Percentiles rank a stretch among this genome's conserved stretches.
These are phyloP conservation scores for Paramecium bursaria DNA, from an alignment of 73 alveolate species.

Conservation along the genomic window DNA sequence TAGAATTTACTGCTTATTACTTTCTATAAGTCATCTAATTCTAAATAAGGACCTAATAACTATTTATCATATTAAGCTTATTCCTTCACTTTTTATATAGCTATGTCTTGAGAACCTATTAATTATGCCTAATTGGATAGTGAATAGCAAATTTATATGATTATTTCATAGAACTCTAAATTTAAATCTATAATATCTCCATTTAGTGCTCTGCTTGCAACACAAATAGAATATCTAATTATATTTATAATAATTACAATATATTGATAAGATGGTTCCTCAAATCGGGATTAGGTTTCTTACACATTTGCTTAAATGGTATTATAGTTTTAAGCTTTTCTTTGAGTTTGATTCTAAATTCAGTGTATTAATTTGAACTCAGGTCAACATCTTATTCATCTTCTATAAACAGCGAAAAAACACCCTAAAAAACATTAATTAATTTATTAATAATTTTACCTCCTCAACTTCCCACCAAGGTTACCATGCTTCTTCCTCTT, in stretches of 20 bases:
- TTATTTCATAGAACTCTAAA: constrained; percentile 8
- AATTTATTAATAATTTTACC: neutral
- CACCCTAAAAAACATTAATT: too few relatives aligned
- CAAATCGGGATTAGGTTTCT: neutral
- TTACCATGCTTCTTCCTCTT: constrained; percentile 10
- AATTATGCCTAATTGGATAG: neutral
- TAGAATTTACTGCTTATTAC: neutral
- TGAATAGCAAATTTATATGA: neutral
- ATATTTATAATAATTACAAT: neutral
- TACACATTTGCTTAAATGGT: constrained; percentile 25
- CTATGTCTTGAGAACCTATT: constrained; percentile 19
- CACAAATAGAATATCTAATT: constrained; percentile 9
- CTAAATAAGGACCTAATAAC: neutral
- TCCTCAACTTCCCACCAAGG: constrained; percentile 62
- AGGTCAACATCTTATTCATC: neutral
- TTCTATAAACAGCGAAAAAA: constrained; percentile 21
- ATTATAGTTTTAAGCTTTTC: constrained; percentile 2
- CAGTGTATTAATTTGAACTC: neutral
- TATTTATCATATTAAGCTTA: constrained; percentile 28
- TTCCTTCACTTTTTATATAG: constrained; percentile 6
- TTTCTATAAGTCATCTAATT: neutral
- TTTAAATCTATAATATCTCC: constrained; percentile 25
- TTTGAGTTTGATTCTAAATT: neutral
- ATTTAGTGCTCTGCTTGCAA: neutral
- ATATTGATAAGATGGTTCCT: constrained; percentile 39